phyloP scores from a whole-genome alignment of 768 basidiomycete species.

The Podaxis carcinomalis region DNA sequence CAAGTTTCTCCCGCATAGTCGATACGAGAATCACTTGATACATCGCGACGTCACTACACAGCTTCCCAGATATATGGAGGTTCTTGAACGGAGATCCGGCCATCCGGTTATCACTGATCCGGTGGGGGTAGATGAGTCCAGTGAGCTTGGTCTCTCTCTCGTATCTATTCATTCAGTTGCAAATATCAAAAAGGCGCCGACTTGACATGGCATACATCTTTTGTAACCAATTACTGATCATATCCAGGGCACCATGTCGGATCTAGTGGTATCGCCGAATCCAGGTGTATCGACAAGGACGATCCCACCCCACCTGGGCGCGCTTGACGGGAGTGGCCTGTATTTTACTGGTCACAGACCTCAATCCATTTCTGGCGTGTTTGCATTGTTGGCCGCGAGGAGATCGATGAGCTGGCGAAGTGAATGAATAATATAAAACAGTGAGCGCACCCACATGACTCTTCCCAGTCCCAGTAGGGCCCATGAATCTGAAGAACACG shows the following conservation, averaged over 20 bases:
- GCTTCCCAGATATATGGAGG: conserved; percentile 26
- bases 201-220: conserved; percentile 14
- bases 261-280: conserved; percentile 29
- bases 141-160: conserved; percentile 21
- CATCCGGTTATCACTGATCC: conserved; percentile 35
- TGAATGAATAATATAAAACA: not conserved
- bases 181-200: not conserved
- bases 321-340: conserved; percentile 22
- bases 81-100: conserved; percentile 27
- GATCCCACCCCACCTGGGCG: conserved; percentile 16
- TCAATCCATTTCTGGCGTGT: conserved; percentile 18
- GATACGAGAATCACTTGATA: conserved; percentile 29
- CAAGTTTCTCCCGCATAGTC: conserved; percentile 32
- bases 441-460: conserved; percentile 18
- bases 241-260: conserved; percentile 17
- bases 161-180: conserved; percentile 16
- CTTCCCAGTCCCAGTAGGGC: conserved; percentile 25
- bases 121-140: conserved; percentile 35
- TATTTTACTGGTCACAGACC: conserved; percentile 35
- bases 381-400: conserved; percentile 11
- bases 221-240: conserved; percentile 29
- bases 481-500: conserved; percentile 19
- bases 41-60: conserved; percentile 22
- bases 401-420: conserved; percentile 21
- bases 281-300: conserved; percentile 35